These are phyloP conservation scores for Eucalyptus fibrosa DNA, from an alignment of 345 rosid genomes.

Conservation along the genomic window DNA sequence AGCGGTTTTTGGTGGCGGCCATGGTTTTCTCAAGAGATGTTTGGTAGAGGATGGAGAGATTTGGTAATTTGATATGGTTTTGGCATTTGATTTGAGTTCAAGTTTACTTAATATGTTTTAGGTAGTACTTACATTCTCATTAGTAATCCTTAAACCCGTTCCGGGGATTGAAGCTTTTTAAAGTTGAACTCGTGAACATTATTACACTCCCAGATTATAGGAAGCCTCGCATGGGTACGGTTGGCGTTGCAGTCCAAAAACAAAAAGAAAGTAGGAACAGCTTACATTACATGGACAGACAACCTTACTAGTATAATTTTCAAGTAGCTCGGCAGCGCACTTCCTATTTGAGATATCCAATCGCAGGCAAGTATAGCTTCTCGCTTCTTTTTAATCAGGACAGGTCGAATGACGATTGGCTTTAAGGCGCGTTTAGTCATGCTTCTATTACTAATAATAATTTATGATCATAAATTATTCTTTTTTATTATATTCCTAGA, in stretches of 20 bases:
- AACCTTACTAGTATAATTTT: neutral
- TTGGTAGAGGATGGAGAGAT: neutral
- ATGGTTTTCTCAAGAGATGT: neutral
- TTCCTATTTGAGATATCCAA: neutral
- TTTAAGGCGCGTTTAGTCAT: fast-evolving
- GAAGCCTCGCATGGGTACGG: neutral
- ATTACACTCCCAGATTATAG: neutral
- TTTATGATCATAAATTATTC: fast-evolving
- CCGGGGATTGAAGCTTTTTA: neutral
- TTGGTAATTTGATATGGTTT: neutral
- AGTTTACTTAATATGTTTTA: neutral
- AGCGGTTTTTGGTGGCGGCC: neutral
- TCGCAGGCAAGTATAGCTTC: neutral
- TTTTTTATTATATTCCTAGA: fast-evolving
- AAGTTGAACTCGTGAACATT: neutral
- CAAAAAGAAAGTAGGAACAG: neutral
- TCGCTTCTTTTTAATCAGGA: neutral
- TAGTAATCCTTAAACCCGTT: neutral
- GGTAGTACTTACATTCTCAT: neutral
- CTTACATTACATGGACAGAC: neutral
- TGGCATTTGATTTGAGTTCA: neutral
- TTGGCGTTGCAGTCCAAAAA: neutral
- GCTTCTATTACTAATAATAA: fast-evolving
- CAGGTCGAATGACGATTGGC: fast-evolving
- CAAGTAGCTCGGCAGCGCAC: neutral